Conservation (phyloP, 345 rosid genomes). For the Carallia brachiata region DNA sequence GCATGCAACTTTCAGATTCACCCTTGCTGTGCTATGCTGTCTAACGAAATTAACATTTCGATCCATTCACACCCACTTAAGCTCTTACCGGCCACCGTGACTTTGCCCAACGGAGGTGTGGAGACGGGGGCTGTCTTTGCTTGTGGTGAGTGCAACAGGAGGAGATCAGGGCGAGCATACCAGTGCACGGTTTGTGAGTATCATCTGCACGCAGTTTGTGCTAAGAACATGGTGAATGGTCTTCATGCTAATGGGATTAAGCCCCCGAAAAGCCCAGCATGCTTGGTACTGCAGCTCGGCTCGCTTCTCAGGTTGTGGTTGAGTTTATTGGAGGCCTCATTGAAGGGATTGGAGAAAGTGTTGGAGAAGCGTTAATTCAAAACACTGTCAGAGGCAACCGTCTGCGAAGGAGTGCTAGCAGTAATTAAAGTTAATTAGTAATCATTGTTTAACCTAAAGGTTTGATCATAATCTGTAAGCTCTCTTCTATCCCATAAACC, state of each 20-base stretch:
- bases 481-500: no score
- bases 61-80: constrained; percentile 59
- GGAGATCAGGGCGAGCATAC: constrained; percentile 62
- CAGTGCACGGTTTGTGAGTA: constrained; percentile 69
- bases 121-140: constrained; percentile 20
- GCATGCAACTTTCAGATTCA: constrained; percentile 77
- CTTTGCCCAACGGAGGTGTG: constrained; percentile 4
- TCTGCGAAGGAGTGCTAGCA: no score
- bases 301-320: constrained; percentile 64
- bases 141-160: constrained; percentile 71
- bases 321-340: constrained; percentile 65
- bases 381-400: constrained; percentile 33
- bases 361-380: constrained; percentile 60
- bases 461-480: no score
- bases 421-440: no score
- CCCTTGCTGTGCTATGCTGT: constrained; percentile 78
- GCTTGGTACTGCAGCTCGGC: constrained; percentile 53
- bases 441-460: no score
- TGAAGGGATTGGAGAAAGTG: constrained; percentile 81
- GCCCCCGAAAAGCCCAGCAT: constrained; percentile 46
- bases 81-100: constrained; percentile 33
- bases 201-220: constrained; percentile 78
- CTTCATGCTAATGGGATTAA: constrained; percentile 50
- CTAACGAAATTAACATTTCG: constrained; percentile 46
- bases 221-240: constrained; percentile 73